These are phyloP conservation scores for Xylariaceae sp. DNA, from an alignment of 2,329 filamentous ascomycete genomes.

Conservation along the genomic window DNA sequence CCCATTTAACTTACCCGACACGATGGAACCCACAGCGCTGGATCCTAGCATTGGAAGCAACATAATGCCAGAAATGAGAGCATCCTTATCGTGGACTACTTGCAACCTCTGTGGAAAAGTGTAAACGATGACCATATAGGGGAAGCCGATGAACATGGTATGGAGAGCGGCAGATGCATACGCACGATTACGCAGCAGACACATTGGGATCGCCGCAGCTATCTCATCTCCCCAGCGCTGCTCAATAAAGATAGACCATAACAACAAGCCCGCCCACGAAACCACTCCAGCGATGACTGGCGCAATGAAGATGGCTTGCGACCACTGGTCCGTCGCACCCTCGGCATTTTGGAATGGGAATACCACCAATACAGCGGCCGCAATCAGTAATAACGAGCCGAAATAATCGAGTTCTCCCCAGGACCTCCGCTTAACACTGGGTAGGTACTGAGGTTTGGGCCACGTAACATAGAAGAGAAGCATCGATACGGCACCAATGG, in stretches of 20 bases:
- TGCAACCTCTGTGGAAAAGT: conserved; percentile 54
- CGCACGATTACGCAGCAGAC: conserved; percentile 50
- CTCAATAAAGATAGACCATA: conserved; percentile 44
- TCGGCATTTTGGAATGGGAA: conserved; percentile 60
- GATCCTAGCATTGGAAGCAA: conserved; percentile 56
- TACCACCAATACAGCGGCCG: conserved; percentile 57
- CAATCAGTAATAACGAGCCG: conserved; percentile 56
- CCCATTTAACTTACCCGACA: conserved; percentile 47
- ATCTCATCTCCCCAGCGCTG: conserved; percentile 37
- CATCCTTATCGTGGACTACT: conserved; percentile 50
- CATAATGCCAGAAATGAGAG: conserved; percentile 53
- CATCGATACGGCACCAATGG: conserved; percentile 51
- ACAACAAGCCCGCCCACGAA: conserved; percentile 42
- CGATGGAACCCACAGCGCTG: conserved; percentile 48
- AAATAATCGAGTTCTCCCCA: conserved; percentile 57
- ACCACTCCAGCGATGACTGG: conserved; percentile 43
- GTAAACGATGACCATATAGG: conserved; percentile 53
- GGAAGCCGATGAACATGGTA: conserved; percentile 53
- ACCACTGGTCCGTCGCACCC: conserved; percentile 44
- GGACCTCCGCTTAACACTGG: conserved; percentile 40
- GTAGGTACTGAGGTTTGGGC: conserved; percentile 49
- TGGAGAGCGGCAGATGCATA: conserved; percentile 48
- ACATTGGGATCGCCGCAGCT: conserved; percentile 51
- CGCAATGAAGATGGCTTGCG: conserved; percentile 43
- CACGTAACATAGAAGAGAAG: conserved; percentile 52